Conservation (phyloP, 106 monocot species). For the Acanthochlamys bracteata region DNA sequence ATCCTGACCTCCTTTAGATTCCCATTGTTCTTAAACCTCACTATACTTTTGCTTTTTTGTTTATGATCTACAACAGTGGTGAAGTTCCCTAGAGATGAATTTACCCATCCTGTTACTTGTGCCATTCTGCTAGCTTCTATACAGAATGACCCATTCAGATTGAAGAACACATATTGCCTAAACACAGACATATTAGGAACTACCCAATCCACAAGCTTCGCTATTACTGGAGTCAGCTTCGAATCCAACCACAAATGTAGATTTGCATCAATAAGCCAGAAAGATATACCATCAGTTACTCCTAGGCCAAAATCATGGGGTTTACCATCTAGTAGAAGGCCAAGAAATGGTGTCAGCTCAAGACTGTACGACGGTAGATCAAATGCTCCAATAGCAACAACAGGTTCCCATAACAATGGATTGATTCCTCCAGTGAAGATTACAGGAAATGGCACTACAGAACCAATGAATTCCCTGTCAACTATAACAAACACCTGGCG, state of each 20-base stretch:
- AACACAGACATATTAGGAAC: slow-evolving; percentile 18
- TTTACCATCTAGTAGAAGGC: slow-evolving; percentile 39
- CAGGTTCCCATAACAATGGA: slow-evolving; percentile 64
- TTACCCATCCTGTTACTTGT: slow-evolving; percentile 58
- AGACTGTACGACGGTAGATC: slow-evolving; percentile 58
- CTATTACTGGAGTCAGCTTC: slow-evolving; percentile 8
- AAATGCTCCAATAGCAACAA: slow-evolving; percentile 59
- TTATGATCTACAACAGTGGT: slow-evolving; percentile 43
- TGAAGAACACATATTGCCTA: slow-evolving; percentile 8
- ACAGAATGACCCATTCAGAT: slow-evolving; percentile 45
- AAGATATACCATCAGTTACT: slow-evolving; percentile 38
- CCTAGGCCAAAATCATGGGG: slow-evolving; percentile 43
- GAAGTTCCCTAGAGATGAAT: slow-evolving; percentile 55
- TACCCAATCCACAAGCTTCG: slow-evolving; percentile 21
- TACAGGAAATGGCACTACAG: slow-evolving; percentile 52
- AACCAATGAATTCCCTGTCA: slow-evolving; percentile 33
- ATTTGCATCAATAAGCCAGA: slow-evolving; percentile 74
- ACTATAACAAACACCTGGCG: slow-evolving; percentile 39
- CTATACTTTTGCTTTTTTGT: slow-evolving; percentile 27
- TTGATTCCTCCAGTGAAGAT: slow-evolving; percentile 70
- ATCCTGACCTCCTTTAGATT: slow-evolving; percentile 27
- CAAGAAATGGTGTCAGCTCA: slow-evolving; percentile 68
- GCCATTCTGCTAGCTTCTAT: slow-evolving; percentile 25
- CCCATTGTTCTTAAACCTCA: slow-evolving; percentile 31
- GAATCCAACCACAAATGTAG: slow-evolving; percentile 64